Percentiles rank a stretch among this genome's conserved stretches.
Evolutionary conservation across 75 land plant species (phyloP).

Genomic region (Pseudotsuga menziesii): DNA sequence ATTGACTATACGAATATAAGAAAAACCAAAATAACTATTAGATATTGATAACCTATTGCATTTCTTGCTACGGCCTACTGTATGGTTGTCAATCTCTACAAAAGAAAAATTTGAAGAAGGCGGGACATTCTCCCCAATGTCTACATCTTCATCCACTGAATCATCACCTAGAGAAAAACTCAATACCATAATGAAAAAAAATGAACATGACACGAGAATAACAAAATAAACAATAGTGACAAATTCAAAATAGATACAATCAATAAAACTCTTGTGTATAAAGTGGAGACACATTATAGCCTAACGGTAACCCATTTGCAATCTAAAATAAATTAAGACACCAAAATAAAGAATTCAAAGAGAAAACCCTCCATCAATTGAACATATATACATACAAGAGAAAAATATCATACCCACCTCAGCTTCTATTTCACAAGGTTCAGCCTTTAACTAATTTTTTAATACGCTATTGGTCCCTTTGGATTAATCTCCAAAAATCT

Average conservation of each 20-base stretch:
- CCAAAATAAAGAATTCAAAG: background rate
- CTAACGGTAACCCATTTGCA: conserved; percentile 31
- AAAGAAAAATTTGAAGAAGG: conserved; percentile 69
- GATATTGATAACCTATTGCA: conserved; percentile 48
- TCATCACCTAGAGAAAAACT: conserved; percentile 31
- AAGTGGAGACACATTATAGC: conserved; percentile 29
- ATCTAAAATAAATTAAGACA: conserved; percentile 25
- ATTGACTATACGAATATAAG: conserved; percentile 50
- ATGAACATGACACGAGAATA: background rate
- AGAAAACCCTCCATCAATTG: background rate
- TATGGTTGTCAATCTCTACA: conserved; percentile 69
- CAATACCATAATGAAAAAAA: background rate
- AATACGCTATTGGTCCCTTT: conserved; percentile 29
- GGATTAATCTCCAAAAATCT: no score
- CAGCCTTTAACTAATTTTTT: conserved; percentile 8
- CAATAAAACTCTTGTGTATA: conserved; percentile 34
- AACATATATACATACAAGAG: background rate
- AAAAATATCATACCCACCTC: conserved; percentile 29
- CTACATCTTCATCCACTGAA: conserved; percentile 78
- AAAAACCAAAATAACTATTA: conserved; percentile 62
- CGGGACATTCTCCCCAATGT: conserved; percentile 74
- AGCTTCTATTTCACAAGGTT: conserved; percentile 33
- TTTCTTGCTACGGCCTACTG: conserved; percentile 27
- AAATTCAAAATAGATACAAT: background rate
- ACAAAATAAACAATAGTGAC: background rate